Percentiles rank a stretch among this genome's conserved stretches.
Evolutionary conservation across 2,329 filamentous ascomycete genomes (phyloP).

Genomic region (Elsinoe batatas): DNA sequence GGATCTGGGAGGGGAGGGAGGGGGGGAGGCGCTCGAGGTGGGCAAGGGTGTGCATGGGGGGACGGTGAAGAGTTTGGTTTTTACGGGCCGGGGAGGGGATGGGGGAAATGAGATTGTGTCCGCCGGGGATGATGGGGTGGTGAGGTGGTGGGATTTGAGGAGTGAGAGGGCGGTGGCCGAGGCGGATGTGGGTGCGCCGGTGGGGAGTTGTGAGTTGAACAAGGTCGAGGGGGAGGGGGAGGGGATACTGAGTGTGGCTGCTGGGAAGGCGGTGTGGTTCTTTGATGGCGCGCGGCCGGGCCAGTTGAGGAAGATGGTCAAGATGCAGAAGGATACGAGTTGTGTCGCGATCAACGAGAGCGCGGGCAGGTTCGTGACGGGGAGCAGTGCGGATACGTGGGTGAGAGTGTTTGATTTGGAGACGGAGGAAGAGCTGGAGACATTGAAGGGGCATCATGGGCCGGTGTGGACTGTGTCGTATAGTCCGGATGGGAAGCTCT

Average conservation of each 20-base stretch:
- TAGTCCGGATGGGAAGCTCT: slow-evolving; percentile 89
- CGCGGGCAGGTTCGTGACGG: slow-evolving; percentile 75
- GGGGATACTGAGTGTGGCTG: slow-evolving; percentile 75
- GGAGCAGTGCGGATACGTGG: slow-evolving; percentile 88
- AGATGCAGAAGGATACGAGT: slow-evolving; percentile 74
- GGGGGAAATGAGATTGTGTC: slow-evolving; percentile 75
- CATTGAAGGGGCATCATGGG: slow-evolving; percentile 93
- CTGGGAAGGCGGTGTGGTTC: slow-evolving; percentile 90
- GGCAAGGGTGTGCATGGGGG: slow-evolving; percentile 73
- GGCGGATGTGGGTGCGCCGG: slow-evolving; percentile 69
- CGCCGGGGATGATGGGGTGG: slow-evolving; percentile 77
- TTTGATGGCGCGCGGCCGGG: slow-evolving; percentile 68
- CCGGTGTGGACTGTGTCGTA: slow-evolving; percentile 95
- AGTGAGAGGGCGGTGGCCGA: slow-evolving; percentile 63
- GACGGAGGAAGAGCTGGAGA: slow-evolving; percentile 71
- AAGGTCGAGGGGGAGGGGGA: slow-evolving; percentile 5
- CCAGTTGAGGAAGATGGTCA: slow-evolving; percentile 63
- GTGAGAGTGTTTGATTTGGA: slow-evolving; percentile 91
- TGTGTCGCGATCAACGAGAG: slow-evolving; percentile 81
- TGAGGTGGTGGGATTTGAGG: slow-evolving; percentile 90
- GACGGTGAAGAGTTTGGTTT: slow-evolving; percentile 93
- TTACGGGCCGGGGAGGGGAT: slow-evolving; percentile 50
- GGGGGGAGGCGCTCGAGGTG: slow-evolving; percentile 50
- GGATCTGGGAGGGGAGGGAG: slow-evolving; percentile 57
- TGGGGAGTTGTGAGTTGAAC: slow-evolving; percentile 87